Base-by-base conservation (phyloP, 2,329 filamentous ascomycete genomes). In the Ascochyta pisi region DNA sequence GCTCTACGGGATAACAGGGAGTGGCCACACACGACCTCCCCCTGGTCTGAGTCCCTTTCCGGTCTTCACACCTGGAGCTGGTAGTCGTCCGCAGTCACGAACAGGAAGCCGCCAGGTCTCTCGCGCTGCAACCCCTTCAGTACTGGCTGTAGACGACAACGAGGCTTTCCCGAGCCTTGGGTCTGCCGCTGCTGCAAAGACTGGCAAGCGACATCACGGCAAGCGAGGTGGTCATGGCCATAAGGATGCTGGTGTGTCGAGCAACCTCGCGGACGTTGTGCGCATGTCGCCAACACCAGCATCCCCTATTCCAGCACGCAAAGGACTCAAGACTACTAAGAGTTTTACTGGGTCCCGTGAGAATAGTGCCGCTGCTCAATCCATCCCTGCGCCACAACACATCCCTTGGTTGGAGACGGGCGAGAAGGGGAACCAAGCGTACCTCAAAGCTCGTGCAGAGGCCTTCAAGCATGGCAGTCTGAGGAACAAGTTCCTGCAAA, bases 341-440 rank as follows among this genome's bases (percentile, higher is more conserved):
- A 90, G 85, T 72, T 84, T 86, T 38, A 83, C 83, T 10, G 87
- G 83, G 52, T 81, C 86, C 43, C 86, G 85, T 19, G 91, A 96
- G 75, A 91, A 94, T 68, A 95, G 89, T 71, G 83, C 86, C 24
- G 88, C 92, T 27, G 90, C 92, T 15, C 88, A 91, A 73, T 88
- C 91, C 2, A 98, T 99, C 52, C 85, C 91, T 16, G 86, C 88
- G 54, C 95, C 95, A 9, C 92, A 95, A 71, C 90, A 97, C 66
- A 92, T 99, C 42, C 95, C 95, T 0, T 99, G 95, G 95, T 80
- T 98, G 4, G 94, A 97, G 76, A 98, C 95, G 2, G 95, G 95
- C 22, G 88, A 94, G 49, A 87, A 86, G 61, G 91, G 91, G 62
- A 98, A 99, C 75, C 92, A 93, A 76, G 89, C 92, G 23, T 99